Evolutionary conservation across 2,329 filamentous ascomycete genomes (phyloP), one percentile per base, ranked within the genome.

Genomic region (Claviceps paspali): DNA sequence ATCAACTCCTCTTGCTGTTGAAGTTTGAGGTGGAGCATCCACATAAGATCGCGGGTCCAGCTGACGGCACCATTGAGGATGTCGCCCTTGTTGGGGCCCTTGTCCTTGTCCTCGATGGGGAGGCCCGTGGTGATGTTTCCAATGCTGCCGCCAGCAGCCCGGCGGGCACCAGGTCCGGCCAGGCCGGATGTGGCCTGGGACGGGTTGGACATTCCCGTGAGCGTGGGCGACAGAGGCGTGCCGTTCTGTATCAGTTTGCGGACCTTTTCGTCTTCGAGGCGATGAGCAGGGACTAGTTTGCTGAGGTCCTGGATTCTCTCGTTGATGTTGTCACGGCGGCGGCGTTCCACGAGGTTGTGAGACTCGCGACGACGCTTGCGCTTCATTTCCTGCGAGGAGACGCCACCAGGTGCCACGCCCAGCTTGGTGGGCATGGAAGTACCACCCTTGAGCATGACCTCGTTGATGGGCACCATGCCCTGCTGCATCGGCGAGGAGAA

Each of bases 41-140:
- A 96, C 85, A 96, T 94, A 36, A 98, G 68, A 61, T 98, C 91
- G 44, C 88, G 77, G 43, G 85, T 95, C 91, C 91, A 98, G 60
- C 85, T 86, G 38, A 96, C 91, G 24, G 88, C 83, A 22, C 91
- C 88, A 52, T 96, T 96, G 49, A 98, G 78, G 41, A 98, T 96
- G 50, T 98, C 91, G 34, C 91, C 91, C 63, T 98, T 98, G 67
- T 96, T 96, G 5, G 91, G 91, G 1, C 91, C 91, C 55, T 96
- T 96, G 62, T 98, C 91, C 57, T 96, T 96, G 48, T 96, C 91
- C 50, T 98, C 91, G 26, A 93, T 73, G 0, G 91, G 88, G 22
- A 96, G 70, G 11, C 87, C 86, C 45, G 88, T 88, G 5, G 86
- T 94, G 50, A 95, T 95, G 53, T 82, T 92, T 27, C 82, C 82